Base-by-base conservation (phyloP, 2,329 filamentous ascomycete species). In the Curvularia sp. region DNA sequence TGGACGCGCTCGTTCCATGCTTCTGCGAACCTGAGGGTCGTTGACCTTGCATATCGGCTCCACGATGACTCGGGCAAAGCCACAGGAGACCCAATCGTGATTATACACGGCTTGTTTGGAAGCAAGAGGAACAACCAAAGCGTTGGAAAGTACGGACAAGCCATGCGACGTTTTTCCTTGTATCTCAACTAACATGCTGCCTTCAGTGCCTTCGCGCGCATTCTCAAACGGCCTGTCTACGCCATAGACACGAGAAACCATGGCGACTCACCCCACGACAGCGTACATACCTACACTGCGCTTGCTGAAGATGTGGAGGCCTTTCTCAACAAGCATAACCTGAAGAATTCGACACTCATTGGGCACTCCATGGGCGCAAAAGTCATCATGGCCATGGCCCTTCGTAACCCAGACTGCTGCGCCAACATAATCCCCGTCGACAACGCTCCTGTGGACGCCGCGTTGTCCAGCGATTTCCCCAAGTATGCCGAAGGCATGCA, bases 361-460 rank as follows among this genome's bases (percentile, higher is more conserved):
- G 94, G 94, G 0, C 95, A 98, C 79, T 97, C 92, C 1, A 98
- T 98, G 94, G 94, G 95, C 63, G 94, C 94, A 47, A 98, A 98
- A 81, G 88, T 90, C 1, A 92, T 92, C 68, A 97, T 98, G 94
- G 83, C 90, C 0, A 82, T 97, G 58, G 92, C 92, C 3, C 85
- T 98, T 35, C 82, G 85, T 43, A 84, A 86, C 0, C 91, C 92
- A 0, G 80, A 86, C 5, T 79, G 88, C 2, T 84, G 97, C 58
- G 82, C 84, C 15, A 86, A 89, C 67, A 81, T 98, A 51, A 85
- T 97, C 28, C 85, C 92, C 1, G 93, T 98, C 12, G 94, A 98
- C 80, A 98, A 98, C 74, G 92, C 93, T 4, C 94, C 94, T 2
- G 84, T 96, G 8, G 92, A 96, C 74, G 90, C 90, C 13, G 84